Base-by-base conservation (phyloP, 176 grass and related monocot genomes). In the Secale cereale region DNA sequence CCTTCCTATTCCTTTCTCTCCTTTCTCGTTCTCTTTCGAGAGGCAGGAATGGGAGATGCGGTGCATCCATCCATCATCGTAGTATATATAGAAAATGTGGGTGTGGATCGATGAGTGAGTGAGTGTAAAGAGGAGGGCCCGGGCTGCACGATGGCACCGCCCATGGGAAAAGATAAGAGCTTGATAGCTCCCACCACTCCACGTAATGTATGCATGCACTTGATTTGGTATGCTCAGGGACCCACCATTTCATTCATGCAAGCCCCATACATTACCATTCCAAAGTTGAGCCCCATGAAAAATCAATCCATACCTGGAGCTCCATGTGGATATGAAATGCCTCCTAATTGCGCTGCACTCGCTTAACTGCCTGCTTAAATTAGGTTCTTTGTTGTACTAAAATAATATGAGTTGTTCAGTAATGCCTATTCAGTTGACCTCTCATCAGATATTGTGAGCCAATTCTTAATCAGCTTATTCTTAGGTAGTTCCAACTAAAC, bases 141-240 rank as follows among this genome's bases (percentile, higher is more conserved):
- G 33, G 22, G 4, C 25, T 48, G 70, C 88, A 89, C 78, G 63
- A 77, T 64, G 13, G 78, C 88, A 89, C 88, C 88, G 88, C 3
- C 88, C 88, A 70, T 77, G 78, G 29, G 0, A 0, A 62, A 70
- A 82, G 78, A 89, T 85, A 86, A 77, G 63, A 81, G 36, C 33
- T 22, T 1, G 3, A 7, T 17, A 31, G 30, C 15, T 35, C 77
- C 82, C 82, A 85, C 70, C 62, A 77, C 2, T 29, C 17, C 50
- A 56, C 0, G 19, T 22, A 56, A 56, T 56, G 52, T 8, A 54
- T 35, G 33, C 5, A 35, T 35, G 33, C 33, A 35, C 33, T 35
- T 35, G 33, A 35, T 35, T 35, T 35, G 33, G 33, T 35, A 35
- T 6, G 33, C 40, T 52, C 48, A 16, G 15, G 16, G 48, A 0